phyloP scores from a whole-genome alignment of 345 rosid genomes.

The Sonneratia caseolaris region DNA sequence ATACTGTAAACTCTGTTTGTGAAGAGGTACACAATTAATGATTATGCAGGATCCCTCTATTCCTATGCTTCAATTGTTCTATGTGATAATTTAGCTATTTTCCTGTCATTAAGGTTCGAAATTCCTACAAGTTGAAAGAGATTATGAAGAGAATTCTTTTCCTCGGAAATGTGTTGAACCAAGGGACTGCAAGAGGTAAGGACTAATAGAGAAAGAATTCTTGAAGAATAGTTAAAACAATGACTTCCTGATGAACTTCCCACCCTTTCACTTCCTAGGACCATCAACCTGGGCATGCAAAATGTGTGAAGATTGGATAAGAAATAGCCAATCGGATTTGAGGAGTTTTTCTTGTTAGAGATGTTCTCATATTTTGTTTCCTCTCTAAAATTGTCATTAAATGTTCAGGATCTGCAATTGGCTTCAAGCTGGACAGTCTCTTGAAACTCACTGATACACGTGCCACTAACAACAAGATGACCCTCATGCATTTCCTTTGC shows the following conservation, averaged over 20 bases:
- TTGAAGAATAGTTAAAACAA: background rate
- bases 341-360: background rate
- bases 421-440: conserved; percentile 97
- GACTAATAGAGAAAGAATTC: background rate
- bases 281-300: background rate
- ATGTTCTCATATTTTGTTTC: background rate
- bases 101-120: conserved; percentile 55
- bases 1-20: conserved; percentile 80
- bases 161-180: conserved; percentile 85
- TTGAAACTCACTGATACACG: conserved; percentile 89
- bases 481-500: conserved; percentile 97
- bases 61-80: background rate
- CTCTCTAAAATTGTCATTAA: background rate
- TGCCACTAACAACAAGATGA: conserved; percentile 87
- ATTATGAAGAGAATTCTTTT: conserved; percentile 89
- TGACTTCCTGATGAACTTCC: background rate
- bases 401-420: conserved; percentile 86
- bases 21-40: conserved; percentile 54
- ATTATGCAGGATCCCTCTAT: background rate
- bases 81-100: background rate
- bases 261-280: background rate
- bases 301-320: background rate
- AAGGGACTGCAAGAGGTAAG: conserved; percentile 98
- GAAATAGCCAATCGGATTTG: background rate
- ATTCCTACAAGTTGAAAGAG: conserved; percentile 72